A percentile compares a stretch with the other conserved stretches of the same genome.
Conservation (phyloP, 129 eudicot genomes). For the Saposhnikovia divaricata region DNA sequence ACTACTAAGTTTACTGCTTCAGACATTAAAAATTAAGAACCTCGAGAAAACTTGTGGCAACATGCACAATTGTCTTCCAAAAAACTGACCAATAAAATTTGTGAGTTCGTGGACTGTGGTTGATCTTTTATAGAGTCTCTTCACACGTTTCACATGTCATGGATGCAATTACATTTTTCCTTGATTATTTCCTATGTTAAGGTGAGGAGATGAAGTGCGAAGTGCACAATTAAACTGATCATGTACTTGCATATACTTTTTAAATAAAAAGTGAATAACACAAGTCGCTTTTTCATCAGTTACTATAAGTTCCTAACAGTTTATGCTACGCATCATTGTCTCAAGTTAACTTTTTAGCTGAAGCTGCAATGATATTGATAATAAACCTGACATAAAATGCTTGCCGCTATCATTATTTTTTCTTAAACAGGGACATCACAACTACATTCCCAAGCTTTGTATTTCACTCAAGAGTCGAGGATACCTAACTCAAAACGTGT, state of each 20-base stretch:
- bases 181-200: too few species aligned
- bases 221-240: neutral
- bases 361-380: neutral
- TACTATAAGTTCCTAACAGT: neutral
- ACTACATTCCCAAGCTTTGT: slow-evolving; percentile 91
- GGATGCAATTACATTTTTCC: too few species aligned
- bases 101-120: too few species aligned
- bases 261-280: neutral
- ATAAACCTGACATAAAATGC: neutral
- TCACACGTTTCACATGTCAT: neutral
- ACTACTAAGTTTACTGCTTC: neutral
- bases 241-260: neutral
- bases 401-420: neutral
- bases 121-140: too few species aligned
- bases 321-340: neutral
- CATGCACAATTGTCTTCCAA: neutral
- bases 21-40: neutral
- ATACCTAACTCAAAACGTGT: slow-evolving; percentile 27
- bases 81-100: neutral
- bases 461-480: slow-evolving; percentile 86
- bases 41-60: neutral
- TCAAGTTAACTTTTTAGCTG: neutral
- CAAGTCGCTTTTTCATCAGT: neutral
- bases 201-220: too few species aligned
- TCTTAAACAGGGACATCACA: slow-evolving; percentile 57